Conservation (phyloP, 2,329 filamentous ascomycete species). For the Remersonia thermophila region DNA sequence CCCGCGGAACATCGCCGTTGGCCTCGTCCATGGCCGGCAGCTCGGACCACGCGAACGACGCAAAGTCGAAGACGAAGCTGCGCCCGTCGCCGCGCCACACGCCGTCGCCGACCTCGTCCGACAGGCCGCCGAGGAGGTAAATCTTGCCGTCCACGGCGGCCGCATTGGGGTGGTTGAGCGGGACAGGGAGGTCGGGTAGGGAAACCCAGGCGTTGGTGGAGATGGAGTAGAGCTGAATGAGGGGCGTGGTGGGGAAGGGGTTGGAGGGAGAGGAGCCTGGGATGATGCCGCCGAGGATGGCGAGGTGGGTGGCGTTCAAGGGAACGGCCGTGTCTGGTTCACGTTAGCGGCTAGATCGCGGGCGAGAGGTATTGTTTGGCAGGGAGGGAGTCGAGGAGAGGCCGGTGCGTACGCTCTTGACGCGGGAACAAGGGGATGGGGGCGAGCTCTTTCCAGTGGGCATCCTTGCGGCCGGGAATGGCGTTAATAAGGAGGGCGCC, state of each 20-base stretch:
- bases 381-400: too few relatives aligned
- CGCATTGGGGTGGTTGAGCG: slow-evolving; percentile 27
- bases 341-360: too few relatives aligned
- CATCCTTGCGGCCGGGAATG: too few relatives aligned
- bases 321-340: slow-evolving; percentile 2
- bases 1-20: neutral
- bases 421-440: slow-evolving; percentile 3
- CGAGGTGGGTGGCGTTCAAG: slow-evolving; percentile 1
- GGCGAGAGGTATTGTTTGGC: too few relatives aligned
- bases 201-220: slow-evolving; percentile 21
- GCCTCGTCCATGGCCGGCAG: slow-evolving; percentile 16
- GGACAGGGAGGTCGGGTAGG: slow-evolving; percentile 15
- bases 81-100: slow-evolving; percentile 19
- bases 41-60: slow-evolving; percentile 17
- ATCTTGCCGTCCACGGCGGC: slow-evolving; percentile 25
- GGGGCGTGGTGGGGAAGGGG: slow-evolving; percentile 8
- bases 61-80: slow-evolving; percentile 22
- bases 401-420: slow-evolving; percentile 5
- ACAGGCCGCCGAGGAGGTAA: slow-evolving; percentile 28
- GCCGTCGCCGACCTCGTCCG: slow-evolving; percentile 10
- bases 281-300: slow-evolving; percentile 7
- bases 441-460: slow-evolving; percentile 4
- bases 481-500: too few relatives aligned
- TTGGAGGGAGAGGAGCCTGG: slow-evolving; percentile 1
- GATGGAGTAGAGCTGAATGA: slow-evolving; percentile 24